A percentile compares a stretch with the other conserved stretches of the same genome.
These are phyloP conservation scores for Thermomyces lanuginosus DNA, from an alignment of 2,329 filamentous ascomycete species.

Conservation along the genomic window DNA sequence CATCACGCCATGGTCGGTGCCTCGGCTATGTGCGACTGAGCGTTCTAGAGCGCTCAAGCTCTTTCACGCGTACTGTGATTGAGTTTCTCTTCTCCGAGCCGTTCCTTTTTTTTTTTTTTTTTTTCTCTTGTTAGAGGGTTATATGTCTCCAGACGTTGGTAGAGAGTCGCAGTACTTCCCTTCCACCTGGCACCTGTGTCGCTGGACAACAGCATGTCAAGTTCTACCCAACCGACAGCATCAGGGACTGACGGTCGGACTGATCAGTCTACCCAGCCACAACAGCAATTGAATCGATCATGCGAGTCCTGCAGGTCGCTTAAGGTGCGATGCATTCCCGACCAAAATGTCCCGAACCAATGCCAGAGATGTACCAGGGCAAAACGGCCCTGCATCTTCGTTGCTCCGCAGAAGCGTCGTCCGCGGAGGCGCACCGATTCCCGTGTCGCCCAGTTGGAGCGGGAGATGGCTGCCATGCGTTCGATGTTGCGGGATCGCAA, in stretches of 20 bases:
- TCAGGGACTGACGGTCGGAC: constrained; percentile 9
- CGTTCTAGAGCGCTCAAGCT: too few relatives aligned
- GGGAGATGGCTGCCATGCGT: constrained; percentile 23
- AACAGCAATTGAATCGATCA: constrained; percentile 20
- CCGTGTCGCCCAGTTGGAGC: constrained; percentile 21
- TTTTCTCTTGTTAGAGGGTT: too few relatives aligned
- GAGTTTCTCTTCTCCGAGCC: too few relatives aligned
- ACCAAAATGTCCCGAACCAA: constrained; percentile 15
- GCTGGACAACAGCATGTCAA: too few relatives aligned
- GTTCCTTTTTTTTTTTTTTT: too few relatives aligned
- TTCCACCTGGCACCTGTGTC: too few relatives aligned
- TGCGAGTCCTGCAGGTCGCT: constrained; percentile 22
- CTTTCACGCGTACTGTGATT: too few relatives aligned
- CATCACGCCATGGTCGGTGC: too few relatives aligned
- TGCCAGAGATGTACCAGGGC: constrained; percentile 22
- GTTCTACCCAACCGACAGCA: too few relatives aligned
- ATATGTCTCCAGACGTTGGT: too few relatives aligned
- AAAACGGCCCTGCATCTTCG: constrained; percentile 19
- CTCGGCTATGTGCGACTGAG: too few relatives aligned
- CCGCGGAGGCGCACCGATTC: constrained; percentile 23
- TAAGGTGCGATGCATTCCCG: constrained; percentile 22
- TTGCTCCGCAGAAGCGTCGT: constrained; percentile 21
- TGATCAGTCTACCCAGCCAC: constrained; percentile 10
- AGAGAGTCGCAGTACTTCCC: too few relatives aligned
- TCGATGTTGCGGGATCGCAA: constrained; percentile 17